Conservation (phyloP, 257 asterid genomes). For the Ehretia macrophylla region DNA sequence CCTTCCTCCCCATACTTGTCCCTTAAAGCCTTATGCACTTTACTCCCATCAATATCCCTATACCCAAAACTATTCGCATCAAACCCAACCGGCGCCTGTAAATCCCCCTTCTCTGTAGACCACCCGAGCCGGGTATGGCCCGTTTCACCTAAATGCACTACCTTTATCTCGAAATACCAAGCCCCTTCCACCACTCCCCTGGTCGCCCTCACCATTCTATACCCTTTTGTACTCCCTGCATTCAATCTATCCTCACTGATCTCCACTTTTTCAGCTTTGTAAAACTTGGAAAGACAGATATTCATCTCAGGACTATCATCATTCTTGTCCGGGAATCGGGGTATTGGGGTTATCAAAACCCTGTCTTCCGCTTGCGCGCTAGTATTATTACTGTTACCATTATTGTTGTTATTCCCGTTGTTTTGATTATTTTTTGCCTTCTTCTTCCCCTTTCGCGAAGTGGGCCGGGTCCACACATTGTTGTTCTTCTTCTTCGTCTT, state of each 20-base stretch:
- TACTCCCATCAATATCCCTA: constrained; percentile 89
- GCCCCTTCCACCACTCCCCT: constrained; percentile 87
- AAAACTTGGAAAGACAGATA: constrained; percentile 78
- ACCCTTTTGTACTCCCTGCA: constrained; percentile 94
- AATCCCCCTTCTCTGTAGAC: constrained; percentile 93
- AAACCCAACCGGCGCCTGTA: constrained; percentile 97
- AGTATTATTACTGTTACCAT: constrained; percentile 33
- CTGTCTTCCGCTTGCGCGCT: constrained; percentile 44
- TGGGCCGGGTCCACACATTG: constrained; percentile 71
- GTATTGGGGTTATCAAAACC: constrained; percentile 67
- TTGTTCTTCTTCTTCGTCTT: constrained; percentile 78
- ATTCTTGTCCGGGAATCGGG: constrained; percentile 74
- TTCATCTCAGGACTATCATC: constrained; percentile 60
- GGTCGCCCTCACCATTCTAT: constrained; percentile 94
- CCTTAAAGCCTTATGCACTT: constrained; percentile 91
- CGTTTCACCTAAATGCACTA: constrained; percentile 78
- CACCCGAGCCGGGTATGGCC: constrained; percentile 96
- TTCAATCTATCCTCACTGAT: constrained; percentile 80
- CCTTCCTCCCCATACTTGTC: constrained; percentile 83
- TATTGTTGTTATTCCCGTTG: constrained; percentile 27
- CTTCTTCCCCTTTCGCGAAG: constrained; percentile 72
- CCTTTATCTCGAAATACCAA: constrained; percentile 90
- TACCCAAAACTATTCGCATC: constrained; percentile 91
- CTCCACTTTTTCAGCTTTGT: constrained; percentile 94
- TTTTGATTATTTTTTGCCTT: constrained; percentile 62